phyloP scores from a whole-genome alignment of 305 asterid species.

The Fraxinus greggii region DNA sequence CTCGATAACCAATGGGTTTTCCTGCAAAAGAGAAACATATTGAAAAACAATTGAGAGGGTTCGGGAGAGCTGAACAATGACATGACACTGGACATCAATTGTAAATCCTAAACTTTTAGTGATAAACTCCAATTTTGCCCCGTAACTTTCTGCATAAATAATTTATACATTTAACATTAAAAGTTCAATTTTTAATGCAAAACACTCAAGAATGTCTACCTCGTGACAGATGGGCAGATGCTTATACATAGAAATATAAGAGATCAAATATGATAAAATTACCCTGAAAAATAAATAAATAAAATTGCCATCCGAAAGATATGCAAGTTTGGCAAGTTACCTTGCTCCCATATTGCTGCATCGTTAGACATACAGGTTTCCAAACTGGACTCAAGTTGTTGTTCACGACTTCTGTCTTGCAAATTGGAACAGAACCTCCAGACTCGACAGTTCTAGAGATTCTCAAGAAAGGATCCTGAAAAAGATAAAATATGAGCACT shows the following conservation, averaged over 20 bases:
- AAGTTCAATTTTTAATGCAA: conserved; percentile 2
- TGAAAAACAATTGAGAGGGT: background rate
- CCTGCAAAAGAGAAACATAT: conserved; percentile 43
- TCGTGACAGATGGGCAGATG: background rate
- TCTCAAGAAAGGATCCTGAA: conserved; percentile 84
- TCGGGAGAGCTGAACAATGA: background rate
- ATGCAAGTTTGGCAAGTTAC: conserved; percentile 30
- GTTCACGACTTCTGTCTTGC: conserved; percentile 76
- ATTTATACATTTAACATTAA: background rate
- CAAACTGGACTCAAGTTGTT: conserved; percentile 76
- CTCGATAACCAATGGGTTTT: conserved; percentile 72
- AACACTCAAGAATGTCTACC: conserved; percentile 1
- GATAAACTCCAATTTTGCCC: background rate
- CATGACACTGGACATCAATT: background rate
- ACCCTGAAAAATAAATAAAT: background rate
- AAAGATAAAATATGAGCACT: conserved; percentile 23
- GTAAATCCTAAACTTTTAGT: background rate
- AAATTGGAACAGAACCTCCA: conserved; percentile 60
- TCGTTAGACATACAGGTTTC: conserved; percentile 63
- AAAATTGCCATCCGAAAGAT: background rate
- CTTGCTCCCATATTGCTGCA: conserved; percentile 63
- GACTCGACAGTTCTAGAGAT: conserved; percentile 63
- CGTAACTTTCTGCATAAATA: background rate
- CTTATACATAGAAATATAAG: background rate
- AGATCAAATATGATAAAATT: background rate